Evolutionary conservation across 2,329 filamentous ascomycete species (phyloP).

Genomic region (Alternaria sp.): DNA sequence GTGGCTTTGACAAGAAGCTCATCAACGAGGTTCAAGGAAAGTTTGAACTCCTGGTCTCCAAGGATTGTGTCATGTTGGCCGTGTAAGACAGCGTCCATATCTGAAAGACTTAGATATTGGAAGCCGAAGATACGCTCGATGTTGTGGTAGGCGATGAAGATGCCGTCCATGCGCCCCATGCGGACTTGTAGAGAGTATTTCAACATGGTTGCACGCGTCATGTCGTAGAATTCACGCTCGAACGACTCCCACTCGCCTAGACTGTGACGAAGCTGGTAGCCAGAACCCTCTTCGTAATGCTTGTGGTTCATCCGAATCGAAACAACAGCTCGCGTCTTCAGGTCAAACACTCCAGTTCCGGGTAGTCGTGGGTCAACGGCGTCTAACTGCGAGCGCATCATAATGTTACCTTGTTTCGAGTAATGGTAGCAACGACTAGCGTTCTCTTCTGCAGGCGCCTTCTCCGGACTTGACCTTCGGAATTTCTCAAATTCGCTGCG

Average conservation of each 20-base stretch:
- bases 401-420: constrained; percentile 82
- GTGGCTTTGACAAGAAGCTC: constrained; percentile 79
- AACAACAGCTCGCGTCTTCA: constrained; percentile 93
- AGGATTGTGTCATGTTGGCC: constrained; percentile 71
- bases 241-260: constrained; percentile 88
- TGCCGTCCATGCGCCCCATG: constrained; percentile 98
- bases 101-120: constrained; percentile 85
- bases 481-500: constrained; percentile 88
- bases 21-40: constrained; percentile 81
- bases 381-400: constrained; percentile 95
- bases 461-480: constrained; percentile 63
- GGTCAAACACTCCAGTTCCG: constrained; percentile 91
- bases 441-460: constrained; percentile 74
- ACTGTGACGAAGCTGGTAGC: constrained; percentile 83
- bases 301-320: constrained; percentile 86
- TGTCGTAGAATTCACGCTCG: constrained; percentile 95
- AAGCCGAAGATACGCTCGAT: constrained; percentile 95
- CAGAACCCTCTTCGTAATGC: constrained; percentile 76
- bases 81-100: constrained; percentile 93
- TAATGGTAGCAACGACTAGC: constrained; percentile 74
- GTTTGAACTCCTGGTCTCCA: constrained; percentile 85
- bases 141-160: constrained; percentile 97
- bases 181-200: constrained; percentile 97
- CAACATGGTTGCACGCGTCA: constrained; percentile 92
- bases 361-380: constrained; percentile 86